A percentile compares a stretch with the other conserved stretches of the same genome.
Conservation (phyloP, 176 grass and related monocot species). For the Triticum turgidum region DNA sequence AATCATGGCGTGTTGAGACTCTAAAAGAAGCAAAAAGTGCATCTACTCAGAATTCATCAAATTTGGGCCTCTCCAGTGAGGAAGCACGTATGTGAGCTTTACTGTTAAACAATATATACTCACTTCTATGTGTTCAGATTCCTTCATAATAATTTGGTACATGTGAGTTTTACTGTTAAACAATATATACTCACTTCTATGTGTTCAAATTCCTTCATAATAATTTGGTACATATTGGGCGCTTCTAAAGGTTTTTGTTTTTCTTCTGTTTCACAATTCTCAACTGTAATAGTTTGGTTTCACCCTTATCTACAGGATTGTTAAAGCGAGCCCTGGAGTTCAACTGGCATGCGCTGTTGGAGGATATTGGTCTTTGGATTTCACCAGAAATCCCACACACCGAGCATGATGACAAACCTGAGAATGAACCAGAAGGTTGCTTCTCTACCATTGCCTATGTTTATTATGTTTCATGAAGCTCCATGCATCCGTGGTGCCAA, state of each 20-base stretch:
- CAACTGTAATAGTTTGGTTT: conserved; percentile 24
- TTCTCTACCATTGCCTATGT: conserved; percentile 14
- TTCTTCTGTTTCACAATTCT: background rate
- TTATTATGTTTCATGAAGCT: conserved; percentile 17
- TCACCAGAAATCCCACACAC: conserved; percentile 57
- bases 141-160: background rate
- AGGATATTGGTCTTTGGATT: conserved; percentile 82
- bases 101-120: background rate
- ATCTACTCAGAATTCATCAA: conserved; percentile 50
- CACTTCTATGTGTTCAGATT: background rate
- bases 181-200: background rate
- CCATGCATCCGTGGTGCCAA: background rate
- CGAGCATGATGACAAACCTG: conserved; percentile 77
- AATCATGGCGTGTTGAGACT: conserved; percentile 72
- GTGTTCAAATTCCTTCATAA: background rate
- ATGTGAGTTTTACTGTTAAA: background rate
- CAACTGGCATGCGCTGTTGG: conserved; percentile 68
- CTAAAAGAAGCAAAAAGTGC: conserved; percentile 54
- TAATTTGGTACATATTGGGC: conserved; percentile 1
- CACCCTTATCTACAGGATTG: conserved; percentile 45
- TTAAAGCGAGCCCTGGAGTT: conserved; percentile 63
- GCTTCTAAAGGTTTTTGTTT: background rate
- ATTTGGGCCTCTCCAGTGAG: conserved; percentile 41
- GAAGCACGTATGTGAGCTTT: conserved; percentile 64
- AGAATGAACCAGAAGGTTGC: conserved; percentile 86